These are phyloP conservation scores for Penicilliopsis zonata DNA, from an alignment of 495 filamentous ascomycete species.

Conservation along the genomic window DNA sequence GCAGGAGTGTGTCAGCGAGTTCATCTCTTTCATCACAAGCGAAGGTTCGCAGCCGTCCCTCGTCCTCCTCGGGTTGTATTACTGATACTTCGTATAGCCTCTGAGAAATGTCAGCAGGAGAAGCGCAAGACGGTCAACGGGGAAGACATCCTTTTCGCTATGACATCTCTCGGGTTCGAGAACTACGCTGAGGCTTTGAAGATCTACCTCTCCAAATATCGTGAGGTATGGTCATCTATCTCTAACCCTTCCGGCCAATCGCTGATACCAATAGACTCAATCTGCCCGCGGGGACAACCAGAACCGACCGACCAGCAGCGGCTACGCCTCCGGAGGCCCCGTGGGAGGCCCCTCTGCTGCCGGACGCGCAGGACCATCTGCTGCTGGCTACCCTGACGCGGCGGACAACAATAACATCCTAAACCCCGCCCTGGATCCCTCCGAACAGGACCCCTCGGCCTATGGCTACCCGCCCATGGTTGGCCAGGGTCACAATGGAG, in stretches of 20 bases:
- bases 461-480: conserved; percentile 57
- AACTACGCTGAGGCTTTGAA: conserved; percentile 97
- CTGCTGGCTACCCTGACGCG: conserved; percentile 36
- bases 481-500: conserved; percentile 54
- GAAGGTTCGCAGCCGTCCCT: conserved; percentile 52
- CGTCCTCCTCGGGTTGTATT: conserved; percentile 8
- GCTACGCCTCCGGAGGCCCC: conserved; percentile 42
- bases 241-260: neutral
- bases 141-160: conserved; percentile 96
- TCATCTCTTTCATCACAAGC: conserved; percentile 99
- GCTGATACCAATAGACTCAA: conserved; percentile 44
- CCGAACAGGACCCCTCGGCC: conserved; percentile 41
- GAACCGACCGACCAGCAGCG: conserved; percentile 58
- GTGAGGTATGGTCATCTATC: conserved; percentile 59
- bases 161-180: conserved; percentile 98
- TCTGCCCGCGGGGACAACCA: conserved; percentile 65
- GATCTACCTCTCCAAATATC: conserved; percentile 95
- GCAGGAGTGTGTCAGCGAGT: conserved; percentile 99
- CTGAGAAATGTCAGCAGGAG: conserved; percentile 98
- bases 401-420: conserved; percentile 49
- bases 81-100: conserved; percentile 48
- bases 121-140: conserved; percentile 99
- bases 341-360: conserved; percentile 35
- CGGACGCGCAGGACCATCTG: conserved; percentile 24
- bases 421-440: conserved; percentile 47